Evolutionary conservation across 208 protist genomes (phyloP).

Genomic region (Leishmania tropica): DNA sequence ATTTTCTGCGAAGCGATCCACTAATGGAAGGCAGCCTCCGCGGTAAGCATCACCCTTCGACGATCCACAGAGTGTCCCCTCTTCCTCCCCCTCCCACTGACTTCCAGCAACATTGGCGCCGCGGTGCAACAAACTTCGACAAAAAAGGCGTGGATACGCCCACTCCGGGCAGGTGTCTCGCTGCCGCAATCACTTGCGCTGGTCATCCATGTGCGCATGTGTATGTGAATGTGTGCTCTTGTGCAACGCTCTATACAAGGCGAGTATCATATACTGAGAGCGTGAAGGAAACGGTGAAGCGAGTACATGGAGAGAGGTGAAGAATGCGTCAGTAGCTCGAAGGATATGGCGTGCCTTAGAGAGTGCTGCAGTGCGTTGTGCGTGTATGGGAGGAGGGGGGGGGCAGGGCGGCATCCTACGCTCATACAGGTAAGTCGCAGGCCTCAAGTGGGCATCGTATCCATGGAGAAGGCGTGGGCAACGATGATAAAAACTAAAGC

Average conservation of each 20-base stretch:
- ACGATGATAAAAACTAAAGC: not conserved
- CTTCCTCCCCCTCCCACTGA: not conserved
- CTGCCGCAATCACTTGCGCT: not conserved
- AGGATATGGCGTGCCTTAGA: not conserved
- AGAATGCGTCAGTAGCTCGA: not conserved
- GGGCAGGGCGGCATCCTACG: not conserved
- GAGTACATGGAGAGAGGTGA: not conserved
- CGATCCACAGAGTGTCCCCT: not conserved
- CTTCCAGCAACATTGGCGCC: not conserved
- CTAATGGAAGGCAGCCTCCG: constrained; percentile 41
- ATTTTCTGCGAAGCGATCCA: constrained; percentile 71
- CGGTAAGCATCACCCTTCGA: constrained; percentile 53
- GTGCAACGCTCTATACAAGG: not conserved
- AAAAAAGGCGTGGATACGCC: not conserved
- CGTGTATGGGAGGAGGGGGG: not conserved
- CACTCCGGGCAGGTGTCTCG: not conserved
- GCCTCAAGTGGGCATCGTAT: not conserved
- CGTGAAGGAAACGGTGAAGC: not conserved
- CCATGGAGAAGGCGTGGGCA: not conserved
- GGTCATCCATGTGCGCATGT: not conserved
- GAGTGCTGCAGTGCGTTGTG: not conserved
- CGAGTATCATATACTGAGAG: not conserved
- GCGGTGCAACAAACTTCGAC: not conserved
- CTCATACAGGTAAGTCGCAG: not conserved
- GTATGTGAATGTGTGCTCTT: not conserved